A percentile compares a stretch with the other conserved stretches of the same genome.
Evolutionary conservation across 306 rosid genomes (phyloP).

Genomic region (Cucurbita maxima): DNA sequence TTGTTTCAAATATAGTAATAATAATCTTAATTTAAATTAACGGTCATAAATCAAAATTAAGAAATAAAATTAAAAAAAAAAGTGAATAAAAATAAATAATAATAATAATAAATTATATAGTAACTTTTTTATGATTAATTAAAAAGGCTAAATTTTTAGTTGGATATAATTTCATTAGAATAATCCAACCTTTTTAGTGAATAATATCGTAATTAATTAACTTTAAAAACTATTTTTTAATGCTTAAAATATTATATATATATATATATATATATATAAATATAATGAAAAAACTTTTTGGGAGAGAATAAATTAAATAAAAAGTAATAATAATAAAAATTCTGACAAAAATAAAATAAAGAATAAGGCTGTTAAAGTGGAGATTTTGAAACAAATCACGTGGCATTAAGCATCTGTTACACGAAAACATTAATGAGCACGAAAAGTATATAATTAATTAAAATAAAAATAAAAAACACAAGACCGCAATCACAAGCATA

Average conservation of each 20-base stretch:
- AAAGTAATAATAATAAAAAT: not conserved
- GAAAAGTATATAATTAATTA: not conserved
- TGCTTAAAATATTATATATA: no score
- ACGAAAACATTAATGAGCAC: constrained; percentile 1
- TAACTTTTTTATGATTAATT: not conserved
- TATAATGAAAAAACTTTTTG: not conserved
- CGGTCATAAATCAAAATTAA: no score
- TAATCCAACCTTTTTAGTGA: not conserved
- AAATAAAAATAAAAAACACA: not conserved
- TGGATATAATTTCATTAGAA: not conserved
- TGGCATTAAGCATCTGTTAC: not conserved
- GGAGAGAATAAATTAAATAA: not conserved
- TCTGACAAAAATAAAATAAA: not conserved
- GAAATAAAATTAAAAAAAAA: no score
- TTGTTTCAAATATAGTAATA: no score
- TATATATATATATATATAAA: no score
- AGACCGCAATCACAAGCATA: constrained; percentile 2
- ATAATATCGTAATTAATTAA: not conserved
- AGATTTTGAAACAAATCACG: not conserved
- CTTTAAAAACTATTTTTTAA: not conserved
- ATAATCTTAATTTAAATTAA: no score
- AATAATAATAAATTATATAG: no score
- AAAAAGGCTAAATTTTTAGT: not conserved
- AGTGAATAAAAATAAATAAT: no score
- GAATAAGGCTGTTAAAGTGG: not conserved